phyloP scores from a whole-genome alignment of 108 stramenopile species.

The Ochromonas danica region DNA sequence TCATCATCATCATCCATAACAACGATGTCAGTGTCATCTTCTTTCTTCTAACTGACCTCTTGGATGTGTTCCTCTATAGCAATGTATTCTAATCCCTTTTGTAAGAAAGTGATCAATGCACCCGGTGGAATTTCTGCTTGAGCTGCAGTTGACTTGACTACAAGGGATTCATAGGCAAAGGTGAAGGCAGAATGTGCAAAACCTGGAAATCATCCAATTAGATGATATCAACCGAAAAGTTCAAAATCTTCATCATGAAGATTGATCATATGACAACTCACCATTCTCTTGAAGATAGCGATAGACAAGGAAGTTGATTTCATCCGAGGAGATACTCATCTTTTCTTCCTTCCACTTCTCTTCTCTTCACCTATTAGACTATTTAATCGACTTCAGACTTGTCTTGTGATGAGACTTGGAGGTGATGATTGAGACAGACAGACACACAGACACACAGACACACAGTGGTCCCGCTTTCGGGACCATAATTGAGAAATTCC shows the following conservation, averaged over 20 bases:
- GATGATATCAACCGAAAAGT: not conserved
- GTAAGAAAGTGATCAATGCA: constrained; percentile 56
- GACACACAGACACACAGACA: too few species aligned
- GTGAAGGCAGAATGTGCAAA: constrained; percentile 91
- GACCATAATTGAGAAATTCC: too few species aligned
- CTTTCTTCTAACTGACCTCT: constrained; percentile 26
- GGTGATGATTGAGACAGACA: too few species aligned
- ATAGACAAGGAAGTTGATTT: constrained; percentile 87
- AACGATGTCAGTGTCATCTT: not conserved
- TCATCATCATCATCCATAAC: not conserved
- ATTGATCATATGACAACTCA: too few species aligned
- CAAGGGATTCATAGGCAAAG: constrained; percentile 86
- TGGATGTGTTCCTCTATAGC: constrained; percentile 58
- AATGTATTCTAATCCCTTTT: constrained; percentile 59
- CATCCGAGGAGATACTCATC: constrained; percentile 67
- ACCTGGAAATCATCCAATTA: constrained; percentile 51
- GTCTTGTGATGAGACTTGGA: too few species aligned
- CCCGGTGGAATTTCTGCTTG: constrained; percentile 52
- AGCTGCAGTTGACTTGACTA: constrained; percentile 63
- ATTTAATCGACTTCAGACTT: too few species aligned
- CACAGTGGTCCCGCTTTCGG: too few species aligned
- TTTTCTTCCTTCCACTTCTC: too few species aligned
- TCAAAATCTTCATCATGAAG: not conserved
- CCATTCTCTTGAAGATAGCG: constrained; percentile 78
- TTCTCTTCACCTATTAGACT: too few species aligned